These are phyloP conservation scores for Crithidia mellificae DNA, from an alignment of 208 protist species.

Conservation along the genomic window DNA sequence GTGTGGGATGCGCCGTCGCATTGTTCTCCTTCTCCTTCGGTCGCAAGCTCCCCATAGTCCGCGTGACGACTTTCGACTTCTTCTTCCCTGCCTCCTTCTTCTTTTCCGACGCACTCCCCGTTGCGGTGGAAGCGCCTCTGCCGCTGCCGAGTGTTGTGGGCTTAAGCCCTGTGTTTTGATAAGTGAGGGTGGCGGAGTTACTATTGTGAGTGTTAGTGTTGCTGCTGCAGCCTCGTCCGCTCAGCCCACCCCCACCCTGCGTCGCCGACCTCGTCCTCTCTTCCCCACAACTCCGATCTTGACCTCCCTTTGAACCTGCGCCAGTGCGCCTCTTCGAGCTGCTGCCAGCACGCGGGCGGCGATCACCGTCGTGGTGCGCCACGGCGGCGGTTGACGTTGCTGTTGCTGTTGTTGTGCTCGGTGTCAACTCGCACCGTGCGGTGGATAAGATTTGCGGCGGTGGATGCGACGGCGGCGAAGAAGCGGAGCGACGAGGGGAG, in stretches of 20 bases:
- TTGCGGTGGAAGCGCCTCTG: not conserved
- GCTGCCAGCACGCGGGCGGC: no score
- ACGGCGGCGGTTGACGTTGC: not conserved
- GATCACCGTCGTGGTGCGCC: not conserved
- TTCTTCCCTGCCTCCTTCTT: not conserved
- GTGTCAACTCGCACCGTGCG: slow-evolving; percentile 14
- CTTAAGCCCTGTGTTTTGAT: no score
- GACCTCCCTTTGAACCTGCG: no score
- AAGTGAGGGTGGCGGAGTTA: no score
- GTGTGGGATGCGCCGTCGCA: no score
- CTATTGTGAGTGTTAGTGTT: not conserved
- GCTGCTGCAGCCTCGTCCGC: not conserved
- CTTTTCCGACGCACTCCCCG: not conserved
- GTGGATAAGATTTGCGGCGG: slow-evolving; percentile 4
- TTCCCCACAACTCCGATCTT: no score
- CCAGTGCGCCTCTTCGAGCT: no score
- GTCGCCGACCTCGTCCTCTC: no score
- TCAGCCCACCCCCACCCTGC: no score
- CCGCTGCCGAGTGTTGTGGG: not conserved
- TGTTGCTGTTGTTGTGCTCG: not conserved
- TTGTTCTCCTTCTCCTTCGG: slow-evolving; percentile 5
- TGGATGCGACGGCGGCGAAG: slow-evolving; percentile 2
- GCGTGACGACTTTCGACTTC: not conserved
- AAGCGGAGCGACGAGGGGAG: slow-evolving; percentile 9
- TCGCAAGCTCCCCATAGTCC: not conserved